Base-by-base conservation (phyloP, 2,329 filamentous ascomycete species). In the Pyrenophora tritici-repentis region DNA sequence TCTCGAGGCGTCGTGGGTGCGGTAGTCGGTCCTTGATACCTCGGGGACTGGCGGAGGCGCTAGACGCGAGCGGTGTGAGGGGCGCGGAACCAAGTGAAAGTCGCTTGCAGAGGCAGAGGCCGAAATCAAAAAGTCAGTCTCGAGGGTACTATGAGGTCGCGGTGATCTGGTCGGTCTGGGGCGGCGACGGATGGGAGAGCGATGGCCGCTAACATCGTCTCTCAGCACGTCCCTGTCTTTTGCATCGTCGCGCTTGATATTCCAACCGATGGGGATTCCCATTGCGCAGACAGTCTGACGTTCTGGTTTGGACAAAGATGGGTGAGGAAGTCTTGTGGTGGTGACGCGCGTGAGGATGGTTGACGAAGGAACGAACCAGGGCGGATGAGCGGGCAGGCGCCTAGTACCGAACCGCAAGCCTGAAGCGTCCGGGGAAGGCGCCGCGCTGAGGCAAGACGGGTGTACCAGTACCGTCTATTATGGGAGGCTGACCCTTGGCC, bases 181-280 rank as follows among this genome's bases (percentile, higher is more conserved):
- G 58, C 79, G 77, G 51, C 84, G 81, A 53, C 84, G 81, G 63
- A 86, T 86, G 35, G 81, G 72, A 33, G 82, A 85, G 65, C 83
- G 81, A 47, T 76, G 67, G 39, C 81, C 81, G 50, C 79, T 78
- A 32, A 77, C 70, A 63, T 86, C 83, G 56, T 67, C 70, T 67
- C 83, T 84, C 56, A 75, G 66, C 45, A 75, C 68, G 50, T 75
- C 72, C 46, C 75, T 77, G 18, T 71, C 68, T 53, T 56, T 61
- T 48, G 76, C 74, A 52, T 77, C 72, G 40, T 81, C 65, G 81
- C 79, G 68, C 77, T 78, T 76, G 78, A 86, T 73, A 47, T 65
- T 65, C 61, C 61, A 66, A 47, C 61, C 62, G 55, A 85, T 78
- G 55, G 78, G 79, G 63, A 81, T 75, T 62, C 79, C 79, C 78